These are phyloP conservation scores for Dactylellina cionopaga DNA, from an alignment of 2,329 filamentous ascomycete genomes.

Conservation along the genomic window DNA sequence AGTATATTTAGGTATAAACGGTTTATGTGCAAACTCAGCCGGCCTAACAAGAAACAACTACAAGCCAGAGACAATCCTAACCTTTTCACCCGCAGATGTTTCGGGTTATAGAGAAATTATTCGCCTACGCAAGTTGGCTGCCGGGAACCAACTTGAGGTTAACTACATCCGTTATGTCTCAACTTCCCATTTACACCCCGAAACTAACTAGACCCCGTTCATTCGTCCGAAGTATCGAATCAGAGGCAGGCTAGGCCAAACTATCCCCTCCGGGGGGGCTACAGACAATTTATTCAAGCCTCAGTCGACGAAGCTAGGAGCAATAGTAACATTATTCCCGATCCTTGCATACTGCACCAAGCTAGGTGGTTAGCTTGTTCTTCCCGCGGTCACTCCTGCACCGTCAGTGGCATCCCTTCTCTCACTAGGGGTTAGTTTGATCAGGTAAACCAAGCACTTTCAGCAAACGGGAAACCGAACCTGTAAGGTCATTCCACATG, in stretches of 20 bases:
- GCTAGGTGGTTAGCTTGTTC: too few relatives aligned
- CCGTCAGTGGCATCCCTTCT: constrained; percentile 9
- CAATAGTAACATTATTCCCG: constrained; percentile 8
- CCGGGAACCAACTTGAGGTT: constrained; percentile 1
- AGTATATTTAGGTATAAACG: constrained; percentile 16
- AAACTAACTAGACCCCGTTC: background rate
- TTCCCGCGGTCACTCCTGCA: constrained; percentile 10
- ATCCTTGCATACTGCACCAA: constrained; percentile 47
- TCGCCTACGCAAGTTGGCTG: constrained; percentile 8
- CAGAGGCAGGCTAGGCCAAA: background rate
- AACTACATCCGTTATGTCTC: constrained; percentile 34
- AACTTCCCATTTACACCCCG: constrained; percentile 14
- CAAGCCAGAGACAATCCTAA: constrained; percentile 27
- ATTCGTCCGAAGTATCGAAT: constrained; percentile 24
- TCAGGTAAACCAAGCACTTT: constrained; percentile 6
- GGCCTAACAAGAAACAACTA: background rate
- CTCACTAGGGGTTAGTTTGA: constrained; percentile 9
- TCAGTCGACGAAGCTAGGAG: constrained; percentile 32
- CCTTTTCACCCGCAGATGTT: background rate
- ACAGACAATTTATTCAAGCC: constrained; percentile 7
- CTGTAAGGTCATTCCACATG: constrained; percentile 47
- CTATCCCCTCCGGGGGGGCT: background rate
- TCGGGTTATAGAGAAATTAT: constrained; percentile 31
- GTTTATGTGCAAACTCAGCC: constrained; percentile 1
- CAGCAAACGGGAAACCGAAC: constrained; percentile 4